Evolutionary conservation across 1,284 basidiomycete species (phyloP), one percentile per base, ranked within the genome.

Genomic region (Fomitopsis schrenkii): DNA sequence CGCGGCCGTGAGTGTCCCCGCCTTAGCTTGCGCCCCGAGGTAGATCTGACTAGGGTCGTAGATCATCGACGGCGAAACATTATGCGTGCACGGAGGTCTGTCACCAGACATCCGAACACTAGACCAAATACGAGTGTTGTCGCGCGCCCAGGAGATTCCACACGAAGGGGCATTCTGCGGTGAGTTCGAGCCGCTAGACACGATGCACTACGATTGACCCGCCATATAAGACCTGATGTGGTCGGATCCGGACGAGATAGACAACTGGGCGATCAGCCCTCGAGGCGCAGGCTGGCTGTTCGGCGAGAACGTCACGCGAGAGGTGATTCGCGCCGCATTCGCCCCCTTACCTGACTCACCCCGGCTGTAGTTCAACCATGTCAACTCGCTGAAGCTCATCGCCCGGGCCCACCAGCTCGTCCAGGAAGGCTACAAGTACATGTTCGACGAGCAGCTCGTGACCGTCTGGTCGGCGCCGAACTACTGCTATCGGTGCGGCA

Each of bases 391-490:
- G 3, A 79, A 77, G 1, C 83, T 97, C 33, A 95, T 97, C 67
- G 95, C 95, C 3, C 86, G 95, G 40, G 95, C 95, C 0, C 95
- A 97, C 73, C 95, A 97, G 72, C 86, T 98, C 9, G 95, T 97
- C 1, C 94, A 97, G 75, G 97, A 98, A 76, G 97, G 97, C 0
- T 97, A 91, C 81, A 98, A 98, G 76, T 91, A 96, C 76, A 97
- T 98, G 95, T 98, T 98, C 69, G 93, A 97, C 72, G 86, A 92
- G 63, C 81, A 88, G 60, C 89, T 99, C 40, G 97, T 98, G 0
- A 99, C 97, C 0, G 97, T 99, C 5, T 99, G 97, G 97, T 92
- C 88, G 1, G 97, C 97, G 33, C 97, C 97, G 17, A 99, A 99
- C 74, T 99, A 95, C 74, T 95, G 93, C 72, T 95, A 95, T 71